Evolutionary conservation across 2,329 filamentous ascomycete genomes (phyloP), one percentile per base, ranked within the genome.

Genomic region (Lojkania enalia): DNA sequence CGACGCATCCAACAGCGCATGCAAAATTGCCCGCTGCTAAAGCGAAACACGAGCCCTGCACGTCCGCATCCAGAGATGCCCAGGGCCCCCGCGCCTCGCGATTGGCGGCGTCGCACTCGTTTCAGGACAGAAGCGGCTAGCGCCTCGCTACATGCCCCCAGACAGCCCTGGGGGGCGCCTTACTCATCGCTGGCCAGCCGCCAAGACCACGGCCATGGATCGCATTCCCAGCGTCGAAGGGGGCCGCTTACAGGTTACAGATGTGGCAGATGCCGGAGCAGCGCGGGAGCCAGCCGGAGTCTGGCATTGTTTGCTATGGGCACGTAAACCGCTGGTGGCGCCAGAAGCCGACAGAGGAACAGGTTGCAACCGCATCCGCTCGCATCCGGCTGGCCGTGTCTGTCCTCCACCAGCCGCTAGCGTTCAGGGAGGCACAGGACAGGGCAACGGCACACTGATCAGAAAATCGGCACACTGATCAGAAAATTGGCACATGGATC

Each of bases 101-200:
- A 59, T 60, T 58, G 50, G 57, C 36, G 35, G 44, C 40, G 44
- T 25, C 44, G 27, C 31, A 9, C 20, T 27, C 43, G 48, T 54
- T 58, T 52, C 48, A 52, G 48, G 49, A 27, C 7, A 7, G n/a
- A 27, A 7, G 7, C n/a, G 23, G 23, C 23, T 27, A 27, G 23
- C 23, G 7, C 23, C 7, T 27, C 23, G 23, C 23, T 27, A 27
- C 23, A 27, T 27, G 7, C 7, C n/a, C 23, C 23, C n/a, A n/a
- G n/a, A 7, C n/a, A 27, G 23, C 23, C n/a, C 7, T 27, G n/a
- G n/a, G n/a, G n/a, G n/a, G n/a, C n/a, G n/a, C n/a, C n/a, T n/a
- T n/a, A n/a, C n/a, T n/a, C n/a, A n/a, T n/a, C n/a, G n/a, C n/a
- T n/a, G n/a, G n/a, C n/a, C n/a, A n/a, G n/a, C n/a, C n/a, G n/a